Conservation (phyloP, 2,329 filamentous ascomycete genomes). For the Neofusicoccum laricinum region DNA sequence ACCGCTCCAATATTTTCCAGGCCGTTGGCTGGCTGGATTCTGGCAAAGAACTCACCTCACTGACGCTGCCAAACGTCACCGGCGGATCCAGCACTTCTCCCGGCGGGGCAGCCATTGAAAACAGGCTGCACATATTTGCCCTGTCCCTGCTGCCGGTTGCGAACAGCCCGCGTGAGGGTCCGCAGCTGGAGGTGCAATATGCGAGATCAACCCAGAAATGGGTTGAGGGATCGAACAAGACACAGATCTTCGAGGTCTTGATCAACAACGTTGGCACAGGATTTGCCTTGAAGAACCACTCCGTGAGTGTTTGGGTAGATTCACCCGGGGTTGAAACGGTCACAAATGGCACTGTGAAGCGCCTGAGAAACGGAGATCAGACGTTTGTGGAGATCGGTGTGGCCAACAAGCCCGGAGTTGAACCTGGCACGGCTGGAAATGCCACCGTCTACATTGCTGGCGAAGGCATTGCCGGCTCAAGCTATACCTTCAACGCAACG, state of each 20-base stretch:
- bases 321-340: conserved; percentile 35
- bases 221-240: conserved; percentile 31
- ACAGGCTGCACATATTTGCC: conserved; percentile 41
- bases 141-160: conserved; percentile 26
- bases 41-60: conserved; percentile 35
- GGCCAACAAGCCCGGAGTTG: conserved; percentile 25
- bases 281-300: not conserved
- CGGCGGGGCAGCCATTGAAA: conserved; percentile 30
- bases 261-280: conserved; percentile 23
- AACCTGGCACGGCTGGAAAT: conserved; percentile 12
- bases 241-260: conserved; percentile 31
- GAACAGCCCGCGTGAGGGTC: conserved; percentile 24
- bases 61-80: conserved; percentile 38
- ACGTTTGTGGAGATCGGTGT: conserved; percentile 37
- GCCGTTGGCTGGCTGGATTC: conserved; percentile 40
- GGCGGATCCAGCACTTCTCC: conserved; percentile 31
- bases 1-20: conserved; percentile 41
- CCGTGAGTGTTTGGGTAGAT: conserved; percentile 19
- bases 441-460: conserved; percentile 15
- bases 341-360: conserved; percentile 33
- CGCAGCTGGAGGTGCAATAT: conserved; percentile 31
- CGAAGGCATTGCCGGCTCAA: not conserved
- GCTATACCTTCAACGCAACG: conserved; percentile 17
- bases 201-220: conserved; percentile 40
- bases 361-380: conserved; percentile 42